Evolutionary conservation across 805 yeast species (phyloP).

Genomic region (Myxozyma vanderwaltii): DNA sequence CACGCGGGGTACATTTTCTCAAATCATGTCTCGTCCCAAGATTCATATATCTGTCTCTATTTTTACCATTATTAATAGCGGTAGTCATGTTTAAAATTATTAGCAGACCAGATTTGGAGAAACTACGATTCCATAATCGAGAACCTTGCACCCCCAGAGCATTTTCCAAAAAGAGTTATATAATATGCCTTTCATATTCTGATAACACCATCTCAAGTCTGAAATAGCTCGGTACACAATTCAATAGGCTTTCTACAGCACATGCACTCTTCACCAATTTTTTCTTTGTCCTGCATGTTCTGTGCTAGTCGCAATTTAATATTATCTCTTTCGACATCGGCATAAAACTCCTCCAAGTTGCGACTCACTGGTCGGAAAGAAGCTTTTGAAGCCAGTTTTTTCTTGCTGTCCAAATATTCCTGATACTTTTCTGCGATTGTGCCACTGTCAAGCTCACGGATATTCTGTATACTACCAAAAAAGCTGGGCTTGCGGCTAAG

Average conservation of each 20-base stretch:
- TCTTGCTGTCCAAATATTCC: background rate
- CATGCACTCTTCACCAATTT: background rate
- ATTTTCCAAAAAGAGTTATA: too few relatives aligned
- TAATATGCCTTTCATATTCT: too few relatives aligned
- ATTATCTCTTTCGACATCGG: background rate
- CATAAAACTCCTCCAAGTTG: background rate
- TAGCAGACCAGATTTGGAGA: too few relatives aligned
- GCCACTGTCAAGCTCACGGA: slow-evolving; percentile 5
- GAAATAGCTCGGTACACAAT: background rate
- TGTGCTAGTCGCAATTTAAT: background rate
- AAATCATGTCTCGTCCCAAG: too few relatives aligned
- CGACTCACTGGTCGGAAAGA: background rate
- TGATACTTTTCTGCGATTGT: background rate
- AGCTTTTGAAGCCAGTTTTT: background rate
- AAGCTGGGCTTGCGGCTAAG: background rate
- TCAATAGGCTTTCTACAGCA: background rate
- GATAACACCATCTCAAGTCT: slow-evolving; percentile 8
- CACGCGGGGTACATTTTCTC: too few relatives aligned
- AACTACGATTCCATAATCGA: too few relatives aligned
- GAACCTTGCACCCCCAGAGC: too few relatives aligned
- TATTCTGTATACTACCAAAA: slow-evolving; percentile 1
- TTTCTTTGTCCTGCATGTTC: background rate
- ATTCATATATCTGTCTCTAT: too few relatives aligned
- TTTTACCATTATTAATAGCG: too few relatives aligned
- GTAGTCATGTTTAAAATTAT: too few relatives aligned